Evolutionary conservation across 495 filamentous ascomycete species (phyloP).

Genomic region (Aspergillus ellipticus): DNA sequence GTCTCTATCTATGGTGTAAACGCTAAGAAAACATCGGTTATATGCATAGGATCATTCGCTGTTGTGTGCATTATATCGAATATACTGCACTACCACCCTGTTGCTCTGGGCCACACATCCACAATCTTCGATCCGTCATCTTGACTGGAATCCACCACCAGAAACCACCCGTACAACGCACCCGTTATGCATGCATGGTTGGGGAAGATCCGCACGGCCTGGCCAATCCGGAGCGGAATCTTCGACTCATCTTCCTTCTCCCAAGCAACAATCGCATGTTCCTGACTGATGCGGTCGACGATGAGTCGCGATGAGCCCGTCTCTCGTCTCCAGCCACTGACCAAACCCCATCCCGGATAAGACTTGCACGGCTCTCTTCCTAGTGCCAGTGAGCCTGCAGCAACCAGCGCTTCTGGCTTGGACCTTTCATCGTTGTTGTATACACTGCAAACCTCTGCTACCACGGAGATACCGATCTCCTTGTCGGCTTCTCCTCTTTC

Average conservation of each 20-base stretch:
- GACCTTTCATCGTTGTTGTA: conserved; percentile 53
- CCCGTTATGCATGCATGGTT: conserved; percentile 85
- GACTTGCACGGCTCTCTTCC: conserved; percentile 71
- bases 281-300: conserved; percentile 31
- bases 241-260: conserved; percentile 6
- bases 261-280: conserved; percentile 35
- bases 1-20: neutral
- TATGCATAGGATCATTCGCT: no score
- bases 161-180: conserved; percentile 67
- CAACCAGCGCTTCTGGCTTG: conserved; percentile 63
- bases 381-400: conserved; percentile 66
- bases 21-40: no score
- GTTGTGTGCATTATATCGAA: no score
- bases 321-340: conserved; percentile 55
- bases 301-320: conserved; percentile 16
- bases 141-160: conserved; percentile 65
- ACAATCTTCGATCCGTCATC: conserved; percentile 54
- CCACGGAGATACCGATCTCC: conserved; percentile 64
- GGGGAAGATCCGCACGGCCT: conserved; percentile 67
- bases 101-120: conserved; percentile 62
- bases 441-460: conserved; percentile 68
- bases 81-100: no score
- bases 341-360: conserved; percentile 71
- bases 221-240: conserved; percentile 33
- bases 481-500: conserved; percentile 33